Base-by-base conservation (phyloP, 257 asterid genomes). In the Solanum sparsipilum region DNA sequence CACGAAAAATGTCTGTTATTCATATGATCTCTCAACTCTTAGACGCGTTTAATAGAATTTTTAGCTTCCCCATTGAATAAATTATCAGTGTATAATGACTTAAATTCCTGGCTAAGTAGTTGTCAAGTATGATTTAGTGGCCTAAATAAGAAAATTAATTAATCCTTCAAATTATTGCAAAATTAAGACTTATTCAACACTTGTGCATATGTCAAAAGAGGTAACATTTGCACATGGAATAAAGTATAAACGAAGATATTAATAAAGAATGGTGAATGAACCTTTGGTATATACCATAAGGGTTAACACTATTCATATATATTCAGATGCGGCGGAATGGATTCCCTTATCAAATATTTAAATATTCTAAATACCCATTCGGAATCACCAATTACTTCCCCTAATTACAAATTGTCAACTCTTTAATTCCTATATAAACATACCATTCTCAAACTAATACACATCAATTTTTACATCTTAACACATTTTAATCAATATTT, bases 241-340 rank as follows among this genome's bases (percentile, higher is more conserved):
- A 18, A 23, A n/a, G 3, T 44, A n/a, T 32, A 48, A 81, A 81
- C 15, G 16, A 81, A 81, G 12, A 81, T 29, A 46, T 25, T 5
- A 3, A 52, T 5, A 3, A 52, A 48, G 29, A 48, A 48, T 82
- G 12, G 70, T 48, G 20, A 82, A 29, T 86, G 90, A 71, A 48
- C 92, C 86, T 88, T 88, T 88, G 89, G 89, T 60, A 88, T 88
- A 88, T 88, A 70, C 86, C 83, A 86, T n/a, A 41, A 87, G 86
- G 88, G 86, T 84, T 13, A 85, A 6, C 5, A 8, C 75, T 63
- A 35, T 87, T 87, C 13, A 27, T 60, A 21, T 1, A 39, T 25
- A 85, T 11, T 81, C 32, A 86, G 83, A 88, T 90, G 92, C 89
- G 90, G 92, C 84, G 44, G 75, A 85, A 25, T 73, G 89, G 88